Evolutionary conservation across 192 early-diverging fungal genomes (phyloP).

Genomic region (Umbelopsis isabellina): DNA sequence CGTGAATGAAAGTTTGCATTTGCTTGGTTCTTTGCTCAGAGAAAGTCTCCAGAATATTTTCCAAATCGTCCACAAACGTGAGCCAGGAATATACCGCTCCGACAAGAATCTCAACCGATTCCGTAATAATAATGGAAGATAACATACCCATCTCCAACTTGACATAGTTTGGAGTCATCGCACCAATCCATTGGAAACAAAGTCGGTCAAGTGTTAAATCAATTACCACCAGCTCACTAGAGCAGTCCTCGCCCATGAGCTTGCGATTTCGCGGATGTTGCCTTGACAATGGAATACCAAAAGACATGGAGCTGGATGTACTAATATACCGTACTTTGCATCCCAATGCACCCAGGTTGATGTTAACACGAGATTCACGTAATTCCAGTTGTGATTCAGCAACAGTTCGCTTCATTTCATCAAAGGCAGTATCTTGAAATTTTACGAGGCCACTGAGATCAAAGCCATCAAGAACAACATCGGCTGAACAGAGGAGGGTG

Average conservation of each 20-base stretch:
- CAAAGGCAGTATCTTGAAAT: constrained; percentile 53
- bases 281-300: constrained; percentile 63
- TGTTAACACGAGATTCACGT: constrained; percentile 54
- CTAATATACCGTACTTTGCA: constrained; percentile 62
- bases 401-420: constrained; percentile 47
- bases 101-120: constrained; percentile 72
- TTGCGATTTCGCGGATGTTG: constrained; percentile 48
- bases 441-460: constrained; percentile 53
- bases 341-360: constrained; percentile 57
- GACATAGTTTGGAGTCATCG: constrained; percentile 52
- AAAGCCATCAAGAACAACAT: constrained; percentile 60
- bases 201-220: constrained; percentile 48
- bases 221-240: constrained; percentile 53
- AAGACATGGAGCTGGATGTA: constrained; percentile 44
- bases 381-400: constrained; percentile 50
- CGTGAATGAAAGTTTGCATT: constrained; percentile 58
- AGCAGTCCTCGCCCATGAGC: constrained; percentile 31
- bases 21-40: constrained; percentile 50
- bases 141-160: constrained; percentile 48
- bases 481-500: constrained; percentile 63
- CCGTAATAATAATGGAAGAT: constrained; percentile 61
- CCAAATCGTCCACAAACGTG: constrained; percentile 60
- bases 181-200: constrained; percentile 50
- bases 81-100: constrained; percentile 72
- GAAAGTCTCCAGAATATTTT: constrained; percentile 52